Base-by-base conservation (phyloP, 2,329 filamentous ascomycete genomes). In the Cytospora mali region DNA sequence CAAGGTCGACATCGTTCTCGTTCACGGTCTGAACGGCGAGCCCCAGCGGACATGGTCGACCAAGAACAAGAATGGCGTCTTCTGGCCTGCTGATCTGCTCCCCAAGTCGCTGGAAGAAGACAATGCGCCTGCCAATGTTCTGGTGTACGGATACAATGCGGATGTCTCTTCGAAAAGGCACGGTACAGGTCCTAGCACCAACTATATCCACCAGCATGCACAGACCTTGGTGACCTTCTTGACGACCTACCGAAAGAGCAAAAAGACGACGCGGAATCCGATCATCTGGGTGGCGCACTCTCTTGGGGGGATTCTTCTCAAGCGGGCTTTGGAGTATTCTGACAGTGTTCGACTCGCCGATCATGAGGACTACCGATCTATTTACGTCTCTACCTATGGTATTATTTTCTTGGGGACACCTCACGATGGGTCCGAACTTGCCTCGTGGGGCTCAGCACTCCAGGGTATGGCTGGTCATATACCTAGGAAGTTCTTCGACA, bases 201-300 rank as follows among this genome's bases (percentile, higher is more conserved):
- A 88, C 74, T 86, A 84, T 68, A 85, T 92, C 68, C 84, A 87
- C 64, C 84, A 90, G 69, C 89, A 92, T 74, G 88, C 89, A 0
- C 88, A 91, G 75, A 89, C 84, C 13, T 77, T 92, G 33, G 81
- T 90, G 7, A 82, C 82, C 6, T 84, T 80, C 52, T 77, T 92
- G 18, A 84, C 86, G 2, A 78, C 86, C 33, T 88, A 88, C 71
- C 82, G 89, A 67, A 84, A 82, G 69, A 80, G 80, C 67, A 80
- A 84, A 66, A 78, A 82, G 58, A 84, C 84, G 6, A 75, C 78
- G 35, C 79, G 81, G 27, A 85, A 87, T 51, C 88, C 90, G 6
- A 90, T 93, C 68, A 87, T 93, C 65, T 93, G 89, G 80, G 84
- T 93, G 39, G 88, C 84, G 56, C 90, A 93, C 73, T 90, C 88